These are phyloP conservation scores for Aspergillus novoparasiticus DNA, from an alignment of 2,329 filamentous ascomycete genomes.

Conservation along the genomic window DNA sequence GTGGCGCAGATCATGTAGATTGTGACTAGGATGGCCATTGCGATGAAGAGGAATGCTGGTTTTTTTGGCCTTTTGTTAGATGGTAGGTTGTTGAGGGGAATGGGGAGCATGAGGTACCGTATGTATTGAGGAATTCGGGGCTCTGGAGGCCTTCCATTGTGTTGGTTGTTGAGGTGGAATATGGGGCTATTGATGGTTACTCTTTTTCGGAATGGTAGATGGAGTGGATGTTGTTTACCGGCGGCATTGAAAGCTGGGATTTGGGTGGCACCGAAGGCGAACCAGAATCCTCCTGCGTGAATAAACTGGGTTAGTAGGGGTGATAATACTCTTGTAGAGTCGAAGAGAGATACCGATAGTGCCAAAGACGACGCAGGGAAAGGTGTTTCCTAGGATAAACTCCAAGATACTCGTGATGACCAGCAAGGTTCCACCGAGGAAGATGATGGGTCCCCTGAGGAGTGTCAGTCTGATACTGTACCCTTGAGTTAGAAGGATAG, in stretches of 20 bases:
- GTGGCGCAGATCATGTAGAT: conserved; percentile 70
- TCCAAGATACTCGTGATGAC: conserved; percentile 57
- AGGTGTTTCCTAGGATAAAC: conserved; percentile 62
- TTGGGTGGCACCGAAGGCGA: conserved; percentile 58
- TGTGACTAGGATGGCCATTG: conserved; percentile 67
- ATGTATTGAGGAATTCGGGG: conserved; percentile 26
- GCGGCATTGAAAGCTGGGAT: conserved; percentile 57
- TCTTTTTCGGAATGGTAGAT: too few species aligned
- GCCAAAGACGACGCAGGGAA: conserved; percentile 60
- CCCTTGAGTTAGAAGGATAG: neutral
- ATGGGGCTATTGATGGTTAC: conserved; percentile 21
- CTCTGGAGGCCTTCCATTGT: conserved; percentile 28
- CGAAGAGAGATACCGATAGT: conserved; percentile 45
- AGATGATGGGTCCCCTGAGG: conserved; percentile 52
- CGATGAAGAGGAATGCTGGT: conserved; percentile 61
- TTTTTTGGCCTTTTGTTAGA: neutral
- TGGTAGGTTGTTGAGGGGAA: neutral
- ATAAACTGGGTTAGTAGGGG: neutral
- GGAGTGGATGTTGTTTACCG: conserved; percentile 34
- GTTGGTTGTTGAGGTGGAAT: conserved; percentile 28
- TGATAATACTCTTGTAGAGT: neutral
- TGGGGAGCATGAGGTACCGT: conserved; percentile 13
- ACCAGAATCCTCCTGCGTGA: conserved; percentile 52
- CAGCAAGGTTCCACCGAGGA: conserved; percentile 59
- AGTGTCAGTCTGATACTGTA: neutral